Evolutionary conservation across 192 early-diverging fungal genomes (phyloP), one percentile per base, ranked within the genome.

Genomic region (Backusella australiensis): DNA sequence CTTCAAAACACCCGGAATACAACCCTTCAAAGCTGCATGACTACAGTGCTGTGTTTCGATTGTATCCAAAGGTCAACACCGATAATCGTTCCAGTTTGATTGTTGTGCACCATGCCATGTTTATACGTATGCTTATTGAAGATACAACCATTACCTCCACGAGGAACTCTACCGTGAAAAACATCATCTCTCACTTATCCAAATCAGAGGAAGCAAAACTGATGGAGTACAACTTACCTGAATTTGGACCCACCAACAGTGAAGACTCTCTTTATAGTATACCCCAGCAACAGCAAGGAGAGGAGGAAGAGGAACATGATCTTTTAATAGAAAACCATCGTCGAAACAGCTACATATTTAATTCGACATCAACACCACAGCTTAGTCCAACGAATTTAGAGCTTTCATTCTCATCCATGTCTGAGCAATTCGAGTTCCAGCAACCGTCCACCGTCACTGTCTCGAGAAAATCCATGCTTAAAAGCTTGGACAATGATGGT

Each of bases 11-110:
- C 8, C 26, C 36, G 23, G 75, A 76, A 2, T 75, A 79, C 32
- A 56, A 79, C 9, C 52, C 73, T 11, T 26, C 23, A 21, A 63
- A 79, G 15, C 17, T 36, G 32, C 73, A 79, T 32, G 42, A 79
- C 9, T 79, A 79, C 34, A 75, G 69, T 49, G 78, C 78, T 12
- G 32, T 73, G 14, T 73, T 80, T 72, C 53, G 79, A 29, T 36
- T 80, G 14, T 76, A 69, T 35, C 79, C 79, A 9, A 52, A 71
- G 3, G 79, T 80, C 34, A 65, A 80, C 32, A 71, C 79, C 4
- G 79, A 80, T n/a, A 80, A 72, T 80, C 19, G 73, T 76, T 35
- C 79, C 77, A 23, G 73, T 21, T 35, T 69, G n/a, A 69, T 69
- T 21, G 67, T 36, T n/a, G 67, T 69, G 1, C 32, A 23, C 0